These are phyloP conservation scores for Hymenoscyphus repandus DNA, from an alignment of 2,329 filamentous ascomycete species.

Conservation along the genomic window DNA sequence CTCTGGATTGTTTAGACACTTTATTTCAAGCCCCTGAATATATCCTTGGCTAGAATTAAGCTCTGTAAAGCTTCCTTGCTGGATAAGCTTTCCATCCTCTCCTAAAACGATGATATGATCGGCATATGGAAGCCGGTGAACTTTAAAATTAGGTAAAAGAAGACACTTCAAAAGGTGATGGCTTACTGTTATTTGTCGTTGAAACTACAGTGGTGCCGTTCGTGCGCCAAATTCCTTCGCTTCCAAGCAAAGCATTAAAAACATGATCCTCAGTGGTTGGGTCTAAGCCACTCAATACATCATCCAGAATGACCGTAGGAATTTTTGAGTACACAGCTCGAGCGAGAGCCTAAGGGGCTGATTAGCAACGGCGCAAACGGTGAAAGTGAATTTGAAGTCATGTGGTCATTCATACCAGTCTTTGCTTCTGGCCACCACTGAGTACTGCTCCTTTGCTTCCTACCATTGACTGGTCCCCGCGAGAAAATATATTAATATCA, in stretches of 20 bases:
- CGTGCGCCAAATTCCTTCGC: slow-evolving; percentile 8
- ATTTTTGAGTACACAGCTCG: slow-evolving; percentile 37
- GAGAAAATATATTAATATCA: slow-evolving; percentile 21
- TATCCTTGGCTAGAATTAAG: slow-evolving; percentile 33
- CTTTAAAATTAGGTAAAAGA: neutral
- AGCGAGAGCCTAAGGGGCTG: slow-evolving; percentile 52
- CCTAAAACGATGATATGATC: slow-evolving; percentile 35
- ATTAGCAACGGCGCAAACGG: neutral
- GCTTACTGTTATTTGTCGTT: slow-evolving; percentile 21
- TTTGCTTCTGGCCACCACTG: slow-evolving; percentile 27
- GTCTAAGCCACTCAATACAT: slow-evolving; percentile 23
- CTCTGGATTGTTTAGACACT: too few species aligned
- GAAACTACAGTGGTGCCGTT: slow-evolving; percentile 33
- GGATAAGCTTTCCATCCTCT: slow-evolving; percentile 29
- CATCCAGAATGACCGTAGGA: slow-evolving; percentile 21
- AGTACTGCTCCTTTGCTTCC: slow-evolving; percentile 30
- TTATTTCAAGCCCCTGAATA: slow-evolving; percentile 22
- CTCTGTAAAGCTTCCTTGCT: slow-evolving; percentile 34
- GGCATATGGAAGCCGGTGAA: slow-evolving; percentile 29
- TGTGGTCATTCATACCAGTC: slow-evolving; percentile 16
- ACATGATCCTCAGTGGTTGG: slow-evolving; percentile 14
- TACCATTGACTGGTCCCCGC: slow-evolving; percentile 25
- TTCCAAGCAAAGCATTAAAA: slow-evolving; percentile 12
- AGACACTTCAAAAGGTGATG: neutral
- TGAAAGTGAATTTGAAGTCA: neutral